These are phyloP conservation scores for Plasmodiophora brassicae DNA, from an alignment of 208 protist genomes.

Conservation along the genomic window DNA sequence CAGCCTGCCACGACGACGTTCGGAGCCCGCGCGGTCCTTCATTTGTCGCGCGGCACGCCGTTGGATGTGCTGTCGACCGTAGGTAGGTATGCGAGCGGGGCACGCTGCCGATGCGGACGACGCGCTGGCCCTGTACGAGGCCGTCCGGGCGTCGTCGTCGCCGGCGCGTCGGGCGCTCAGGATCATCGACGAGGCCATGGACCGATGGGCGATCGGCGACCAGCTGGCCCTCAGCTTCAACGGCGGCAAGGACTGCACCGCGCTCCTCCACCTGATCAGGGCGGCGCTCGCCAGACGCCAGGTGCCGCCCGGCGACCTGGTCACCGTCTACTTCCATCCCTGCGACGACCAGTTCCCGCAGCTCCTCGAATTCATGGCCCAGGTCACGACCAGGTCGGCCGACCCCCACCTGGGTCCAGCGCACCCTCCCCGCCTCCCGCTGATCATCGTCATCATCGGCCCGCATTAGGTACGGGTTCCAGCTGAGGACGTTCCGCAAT, in stretches of 20 bases:
- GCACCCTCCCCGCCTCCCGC: neutral
- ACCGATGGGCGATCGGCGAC: too few species aligned
- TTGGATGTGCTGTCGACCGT: too few species aligned
- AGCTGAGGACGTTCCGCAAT: neutral
- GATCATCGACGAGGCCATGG: too few species aligned
- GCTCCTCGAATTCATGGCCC: neutral
- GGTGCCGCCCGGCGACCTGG: neutral
- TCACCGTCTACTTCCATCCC: neutral
- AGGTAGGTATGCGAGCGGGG: too few species aligned
- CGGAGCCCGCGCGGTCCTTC: too few species aligned
- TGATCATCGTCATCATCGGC: too few species aligned
- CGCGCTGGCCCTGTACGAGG: too few species aligned
- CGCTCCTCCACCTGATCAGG: neutral
- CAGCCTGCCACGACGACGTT: too few species aligned
- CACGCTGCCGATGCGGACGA: too few species aligned
- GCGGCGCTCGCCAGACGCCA: neutral
- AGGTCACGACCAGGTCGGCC: neutral
- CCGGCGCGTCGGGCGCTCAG: too few species aligned
- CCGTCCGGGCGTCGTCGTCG: too few species aligned
- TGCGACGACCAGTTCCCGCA: constrained; percentile 27
- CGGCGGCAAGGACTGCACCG: constrained; percentile 43
- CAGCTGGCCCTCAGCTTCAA: constrained; percentile 40
- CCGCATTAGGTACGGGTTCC: neutral
- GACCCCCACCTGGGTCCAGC: neutral
- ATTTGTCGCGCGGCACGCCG: too few species aligned